Evolutionary conservation across 1,284 basidiomycete species (phyloP), one percentile per base, ranked within the genome.

Genomic region (Cutaneotrichosporon sp.): DNA sequence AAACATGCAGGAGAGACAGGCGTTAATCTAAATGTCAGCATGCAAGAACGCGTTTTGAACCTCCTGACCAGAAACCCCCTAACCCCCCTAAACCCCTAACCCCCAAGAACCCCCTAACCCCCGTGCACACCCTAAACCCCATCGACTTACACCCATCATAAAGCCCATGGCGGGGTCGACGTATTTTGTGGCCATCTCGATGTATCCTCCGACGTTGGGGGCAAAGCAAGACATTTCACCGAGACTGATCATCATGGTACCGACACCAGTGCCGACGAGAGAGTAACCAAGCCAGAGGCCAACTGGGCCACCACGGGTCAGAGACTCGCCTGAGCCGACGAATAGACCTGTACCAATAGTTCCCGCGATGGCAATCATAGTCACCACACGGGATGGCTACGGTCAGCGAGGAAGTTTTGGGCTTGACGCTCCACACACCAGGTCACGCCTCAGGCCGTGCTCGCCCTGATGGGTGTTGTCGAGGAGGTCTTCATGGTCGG

Each of bases 1-100:
- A 20, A 62, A 46, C 8, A 59, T 57, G 16, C 86, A 79, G 61
- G 86, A 84, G 43, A 87, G 79, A 51, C 86, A 72, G 38, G 87
- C 76, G 49, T 85, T 86, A 52, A 79, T 76, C n/a, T n/a, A n/a
- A n/a, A n/a, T n/a, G n/a, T n/a, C n/a, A n/a, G n/a, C n/a, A n/a
- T n/a, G n/a, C n/a, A n/a, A n/a, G n/a, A n/a, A n/a, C n/a, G n/a
- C n/a, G n/a, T n/a, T n/a, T n/a, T n/a, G n/a, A n/a, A n/a, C n/a
- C n/a, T n/a, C n/a, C n/a, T n/a, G n/a, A n/a, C n/a, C n/a, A n/a
- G n/a, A n/a, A n/a, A n/a, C n/a, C n/a, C n/a, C n/a, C n/a, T n/a
- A n/a, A n/a, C n/a, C n/a, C n/a, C n/a, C n/a, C n/a, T n/a, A n/a
- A n/a, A n/a, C n/a, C n/a, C n/a, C n/a, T n/a, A n/a, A n/a, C n/a